Percentiles rank a stretch among this genome's conserved stretches.
phyloP scores from a whole-genome alignment of 768 basidiomycete genomes.

The Suillus subalutaceus region DNA sequence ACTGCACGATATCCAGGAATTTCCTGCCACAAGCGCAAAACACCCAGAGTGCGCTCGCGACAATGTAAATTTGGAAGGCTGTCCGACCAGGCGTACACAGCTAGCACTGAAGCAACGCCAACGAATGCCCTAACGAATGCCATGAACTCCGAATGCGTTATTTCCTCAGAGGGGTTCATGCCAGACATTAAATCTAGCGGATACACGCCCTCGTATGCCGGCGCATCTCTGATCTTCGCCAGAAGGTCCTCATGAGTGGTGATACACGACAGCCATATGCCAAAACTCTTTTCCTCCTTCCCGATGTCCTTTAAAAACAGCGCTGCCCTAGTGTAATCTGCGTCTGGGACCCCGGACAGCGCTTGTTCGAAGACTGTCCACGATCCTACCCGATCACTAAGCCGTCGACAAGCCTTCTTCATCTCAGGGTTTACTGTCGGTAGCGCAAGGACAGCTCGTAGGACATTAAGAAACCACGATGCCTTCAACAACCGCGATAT shows the following conservation, averaged over 20 bases:
- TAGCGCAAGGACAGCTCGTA: conserved; percentile 33
- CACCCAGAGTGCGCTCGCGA: conserved; percentile 62
- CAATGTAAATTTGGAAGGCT: conserved; percentile 67
- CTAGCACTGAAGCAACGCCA: conserved; percentile 67
- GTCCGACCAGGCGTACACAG: conserved; percentile 81
- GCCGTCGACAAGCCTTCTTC: conserved; percentile 48
- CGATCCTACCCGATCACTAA: conserved; percentile 53
- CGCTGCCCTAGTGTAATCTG: conserved; percentile 52
- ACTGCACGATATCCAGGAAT: conserved; percentile 78
- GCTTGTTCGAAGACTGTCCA: conserved; percentile 68
- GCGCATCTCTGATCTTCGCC: conserved; percentile 45
- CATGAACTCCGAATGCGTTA: conserved; percentile 61
- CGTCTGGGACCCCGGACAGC: conserved; percentile 49
- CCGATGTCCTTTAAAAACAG: conserved; percentile 62
- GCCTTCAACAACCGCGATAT: conserved; percentile 56
- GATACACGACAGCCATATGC: conserved; percentile 75
- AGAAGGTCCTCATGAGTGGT: conserved; percentile 57
- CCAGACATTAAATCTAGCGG: conserved; percentile 37
- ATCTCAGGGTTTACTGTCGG: conserved; percentile 42
- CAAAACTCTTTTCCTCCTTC: conserved; percentile 65
- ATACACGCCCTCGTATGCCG: conserved; percentile 62
- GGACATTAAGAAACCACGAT: conserved; percentile 39
- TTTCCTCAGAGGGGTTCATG: conserved; percentile 30
- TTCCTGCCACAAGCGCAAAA: conserved; percentile 46
- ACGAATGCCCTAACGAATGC: conserved; percentile 66